Base-by-base conservation (phyloP, 83 land plant species). In the Larix sibirica region DNA sequence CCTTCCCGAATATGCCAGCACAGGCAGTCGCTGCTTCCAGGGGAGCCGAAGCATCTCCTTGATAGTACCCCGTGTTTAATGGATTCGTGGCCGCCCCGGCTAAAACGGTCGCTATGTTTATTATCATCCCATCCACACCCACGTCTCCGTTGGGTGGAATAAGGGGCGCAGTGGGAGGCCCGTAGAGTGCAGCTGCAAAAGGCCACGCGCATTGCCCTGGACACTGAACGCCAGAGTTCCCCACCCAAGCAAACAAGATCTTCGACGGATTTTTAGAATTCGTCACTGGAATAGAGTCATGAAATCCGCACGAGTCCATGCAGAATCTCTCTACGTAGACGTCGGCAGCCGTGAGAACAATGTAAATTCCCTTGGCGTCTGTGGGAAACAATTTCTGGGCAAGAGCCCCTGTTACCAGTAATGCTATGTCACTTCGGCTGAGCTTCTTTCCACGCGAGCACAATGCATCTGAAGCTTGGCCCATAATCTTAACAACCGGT, bases 11-110 rank as follows among this genome's bases (percentile, higher is more conserved):
- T 38, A 79, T 69, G 59, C 90, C 85, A 2, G 80, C 28, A 83
- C 88, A 89, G 2, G 88, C 88, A 10, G 88, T 81, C 16, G 63
- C 86, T n/a, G 88, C 86, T 80, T 86, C 86, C 33, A 88, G 83
- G 7, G 87, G 88, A 2, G 83, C 81, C 62, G n/a, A 16, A 0
- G 77, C 54, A 75, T 81, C 80, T 0, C 90, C 90, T 62, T 86
- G 84, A 38, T 80, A 89, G 44, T 86, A 89, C 14, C 86, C 90
- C 14, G 7, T 83, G 58, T 42, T 74, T 10, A 83, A 86, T 0
- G 90, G 88, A 38, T 86, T 86, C 20, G 86, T 89, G 56, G 86
- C 86, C 8, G 86, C 74, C 1, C 88, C 88, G 0, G 86, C 85
- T 0, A 89, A 79, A 36, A 89, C 12, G 59, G 83, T 79, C 23